Evolutionary conservation across 2,329 filamentous ascomycete species (phyloP).

Genomic region (Fusarium devonianum): DNA sequence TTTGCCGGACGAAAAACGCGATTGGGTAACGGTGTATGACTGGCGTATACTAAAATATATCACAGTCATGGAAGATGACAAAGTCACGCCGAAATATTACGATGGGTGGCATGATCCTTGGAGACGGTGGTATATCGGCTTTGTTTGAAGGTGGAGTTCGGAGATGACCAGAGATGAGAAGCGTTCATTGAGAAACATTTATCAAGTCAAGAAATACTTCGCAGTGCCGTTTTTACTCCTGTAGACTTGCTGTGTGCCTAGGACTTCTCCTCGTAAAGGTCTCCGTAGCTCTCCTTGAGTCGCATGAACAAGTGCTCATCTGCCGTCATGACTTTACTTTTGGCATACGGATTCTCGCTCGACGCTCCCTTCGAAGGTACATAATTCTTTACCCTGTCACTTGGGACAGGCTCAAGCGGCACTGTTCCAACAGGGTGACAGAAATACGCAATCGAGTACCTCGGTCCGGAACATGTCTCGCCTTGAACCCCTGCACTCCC

Average conservation of each 20-base stretch:
- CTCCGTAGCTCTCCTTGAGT: conserved; percentile 64
- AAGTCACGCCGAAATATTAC: conserved; percentile 43
- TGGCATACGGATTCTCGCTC: conserved; percentile 56
- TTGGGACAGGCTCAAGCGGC: conserved; percentile 65
- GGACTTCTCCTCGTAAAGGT: conserved; percentile 57
- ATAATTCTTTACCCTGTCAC: conserved; percentile 59
- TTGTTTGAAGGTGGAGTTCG: conserved; percentile 44
- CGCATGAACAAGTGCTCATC: conserved; percentile 69
- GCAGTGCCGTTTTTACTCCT: background rate
- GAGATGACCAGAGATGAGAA: background rate
- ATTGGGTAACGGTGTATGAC: conserved; percentile 55
- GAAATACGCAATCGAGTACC: conserved; percentile 74
- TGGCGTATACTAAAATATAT: conserved; percentile 56
- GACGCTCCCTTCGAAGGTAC: conserved; percentile 43
- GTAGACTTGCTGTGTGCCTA: conserved; percentile 6
- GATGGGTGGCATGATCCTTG: conserved; percentile 51
- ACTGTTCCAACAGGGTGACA: conserved; percentile 67
- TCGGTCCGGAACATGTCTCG: conserved; percentile 58
- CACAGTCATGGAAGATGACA: conserved; percentile 48
- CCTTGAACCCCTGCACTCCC: conserved; percentile 44
- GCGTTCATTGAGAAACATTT: background rate
- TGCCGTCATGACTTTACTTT: conserved; percentile 66
- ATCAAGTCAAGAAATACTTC: background rate
- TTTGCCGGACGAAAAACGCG: conserved; percentile 40
- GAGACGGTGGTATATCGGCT: conserved; percentile 54